phyloP scores from a whole-genome alignment of 1,284 basidiomycete species.

The Moniliella sp. region DNA sequence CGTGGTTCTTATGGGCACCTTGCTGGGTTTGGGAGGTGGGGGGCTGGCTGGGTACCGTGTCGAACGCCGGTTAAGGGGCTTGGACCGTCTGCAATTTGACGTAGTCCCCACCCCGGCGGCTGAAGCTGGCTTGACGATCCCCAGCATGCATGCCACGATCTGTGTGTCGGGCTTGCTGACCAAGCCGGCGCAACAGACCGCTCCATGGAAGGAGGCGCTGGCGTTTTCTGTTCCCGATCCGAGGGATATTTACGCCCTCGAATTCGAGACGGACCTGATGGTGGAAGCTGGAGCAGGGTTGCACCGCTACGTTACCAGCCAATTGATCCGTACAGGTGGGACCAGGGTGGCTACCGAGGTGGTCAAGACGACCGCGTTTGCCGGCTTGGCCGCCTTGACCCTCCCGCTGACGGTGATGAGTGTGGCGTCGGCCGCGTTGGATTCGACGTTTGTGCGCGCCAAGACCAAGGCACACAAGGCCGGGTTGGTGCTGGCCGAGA shows the following conservation, averaged over 20 bases:
- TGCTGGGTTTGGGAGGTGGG: slow-evolving; percentile 21
- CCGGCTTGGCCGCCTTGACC: slow-evolving; percentile 40
- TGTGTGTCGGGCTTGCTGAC: slow-evolving; percentile 19
- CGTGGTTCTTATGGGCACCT: slow-evolving; percentile 20
- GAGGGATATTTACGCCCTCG: slow-evolving; percentile 17
- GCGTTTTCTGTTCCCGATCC: slow-evolving; percentile 4
- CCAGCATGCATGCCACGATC: slow-evolving; percentile 22
- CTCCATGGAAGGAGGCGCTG: slow-evolving; percentile 10
- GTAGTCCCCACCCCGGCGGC: slow-evolving; percentile 10
- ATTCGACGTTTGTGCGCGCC: slow-evolving; percentile 35
- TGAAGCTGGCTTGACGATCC: slow-evolving; percentile 12
- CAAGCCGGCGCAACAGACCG: slow-evolving; percentile 10
- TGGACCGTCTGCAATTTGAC: slow-evolving; percentile 11
- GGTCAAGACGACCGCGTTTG: slow-evolving; percentile 41
- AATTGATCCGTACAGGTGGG: slow-evolving; percentile 11
- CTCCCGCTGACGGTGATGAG: slow-evolving; percentile 37
- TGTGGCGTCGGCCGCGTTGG: slow-evolving; percentile 29
- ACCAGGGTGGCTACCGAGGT: slow-evolving; percentile 33
- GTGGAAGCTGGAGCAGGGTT: slow-evolving; percentile 11
- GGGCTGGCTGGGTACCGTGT: slow-evolving; percentile 24
- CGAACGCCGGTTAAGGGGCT: slow-evolving; percentile 13
- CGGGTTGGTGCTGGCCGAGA: slow-evolving; percentile 40
- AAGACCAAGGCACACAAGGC: slow-evolving; percentile 27
- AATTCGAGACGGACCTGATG: slow-evolving; percentile 18
- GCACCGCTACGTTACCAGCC: slow-evolving; percentile 13